A percentile compares a stretch with the other conserved stretches of the same genome.
Conservation (phyloP, 257 asterid species). For the Ehretia macrophylla region DNA sequence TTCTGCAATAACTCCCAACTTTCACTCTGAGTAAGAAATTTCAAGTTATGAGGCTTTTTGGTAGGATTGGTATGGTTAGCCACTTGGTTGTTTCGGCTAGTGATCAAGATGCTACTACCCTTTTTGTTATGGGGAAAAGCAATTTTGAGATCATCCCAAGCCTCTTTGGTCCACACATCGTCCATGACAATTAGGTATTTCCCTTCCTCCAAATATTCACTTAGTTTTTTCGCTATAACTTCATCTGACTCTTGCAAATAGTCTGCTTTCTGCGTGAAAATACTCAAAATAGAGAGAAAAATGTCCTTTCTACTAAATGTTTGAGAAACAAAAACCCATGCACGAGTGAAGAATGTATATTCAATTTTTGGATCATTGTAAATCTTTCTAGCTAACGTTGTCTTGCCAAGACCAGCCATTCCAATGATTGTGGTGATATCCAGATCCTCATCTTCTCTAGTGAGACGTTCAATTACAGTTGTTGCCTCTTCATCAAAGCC, state of each 20-base stretch:
- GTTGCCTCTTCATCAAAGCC: conserved; percentile 21
- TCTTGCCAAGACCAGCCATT: conserved; percentile 21
- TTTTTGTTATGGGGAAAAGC: conserved; percentile 26
- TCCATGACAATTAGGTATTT: conserved; percentile 46
- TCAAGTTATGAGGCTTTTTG: conserved; percentile 26
- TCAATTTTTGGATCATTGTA: conserved; percentile 5
- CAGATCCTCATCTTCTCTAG: background rate
- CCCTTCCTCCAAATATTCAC: conserved; percentile 9
- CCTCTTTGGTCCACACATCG: conserved; percentile 38
- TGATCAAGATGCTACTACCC: conserved; percentile 35
- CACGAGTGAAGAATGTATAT: conserved; percentile 4
- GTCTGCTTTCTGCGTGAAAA: conserved; percentile 8
- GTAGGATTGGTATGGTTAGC: conserved; percentile 20
- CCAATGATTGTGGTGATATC: conserved; percentile 22
- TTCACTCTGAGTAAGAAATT: conserved; percentile 16
- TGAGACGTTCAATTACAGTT: conserved; percentile 11
- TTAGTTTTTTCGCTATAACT: background rate
- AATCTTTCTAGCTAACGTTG: conserved; percentile 12
- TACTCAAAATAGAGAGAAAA: conserved; percentile 17
- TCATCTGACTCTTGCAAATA: conserved; percentile 5
- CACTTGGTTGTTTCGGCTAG: conserved; percentile 34
- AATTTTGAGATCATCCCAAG: conserved; percentile 22
- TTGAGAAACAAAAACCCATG: conserved; percentile 23
- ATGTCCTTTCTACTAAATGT: conserved; percentile 19
- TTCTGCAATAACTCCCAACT: conserved; percentile 39